Percentiles rank a stretch among this genome's conserved stretches.
Conservation (phyloP, 306 rosid genomes). For the Trichosanthes cucumerina region DNA sequence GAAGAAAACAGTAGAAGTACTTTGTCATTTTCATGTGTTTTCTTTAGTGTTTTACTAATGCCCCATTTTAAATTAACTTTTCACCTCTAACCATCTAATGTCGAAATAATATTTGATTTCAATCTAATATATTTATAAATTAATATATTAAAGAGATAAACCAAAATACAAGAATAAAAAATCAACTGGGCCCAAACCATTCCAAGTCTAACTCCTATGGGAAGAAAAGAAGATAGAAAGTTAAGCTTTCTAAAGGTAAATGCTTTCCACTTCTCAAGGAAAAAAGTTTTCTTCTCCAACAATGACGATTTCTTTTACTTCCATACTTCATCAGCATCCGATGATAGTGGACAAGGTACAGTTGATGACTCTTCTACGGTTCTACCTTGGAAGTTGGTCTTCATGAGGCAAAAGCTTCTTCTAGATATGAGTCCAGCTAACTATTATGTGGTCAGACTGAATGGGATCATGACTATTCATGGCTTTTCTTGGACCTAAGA, state of each 20-base stretch:
- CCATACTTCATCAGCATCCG: background rate
- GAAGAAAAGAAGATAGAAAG: background rate
- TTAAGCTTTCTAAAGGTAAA: background rate
- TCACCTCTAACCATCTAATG: background rate
- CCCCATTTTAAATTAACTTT: background rate
- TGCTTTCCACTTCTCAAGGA: background rate
- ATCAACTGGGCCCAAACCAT: background rate
- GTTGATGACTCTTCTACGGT: background rate
- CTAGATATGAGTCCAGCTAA: background rate
- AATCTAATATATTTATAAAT: background rate
- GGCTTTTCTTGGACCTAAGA: too few relatives aligned
- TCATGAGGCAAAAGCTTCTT: background rate
- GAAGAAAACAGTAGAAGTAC: background rate
- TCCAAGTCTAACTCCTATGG: background rate
- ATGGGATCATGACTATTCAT: too few relatives aligned
- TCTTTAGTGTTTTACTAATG: background rate
- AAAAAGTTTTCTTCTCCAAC: background rate
- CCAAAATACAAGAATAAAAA: background rate
- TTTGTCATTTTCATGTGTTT: background rate
- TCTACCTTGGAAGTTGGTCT: background rate
- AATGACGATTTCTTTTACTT: background rate
- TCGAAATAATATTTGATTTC: background rate
- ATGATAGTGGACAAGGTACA: background rate
- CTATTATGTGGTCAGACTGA: background rate
- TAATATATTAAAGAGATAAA: background rate